Evolutionary conservation across 2,329 filamentous ascomycete species (phyloP), one percentile per base, ranked within the genome.

Genomic region (Davidsoniella neocaledoniae): DNA sequence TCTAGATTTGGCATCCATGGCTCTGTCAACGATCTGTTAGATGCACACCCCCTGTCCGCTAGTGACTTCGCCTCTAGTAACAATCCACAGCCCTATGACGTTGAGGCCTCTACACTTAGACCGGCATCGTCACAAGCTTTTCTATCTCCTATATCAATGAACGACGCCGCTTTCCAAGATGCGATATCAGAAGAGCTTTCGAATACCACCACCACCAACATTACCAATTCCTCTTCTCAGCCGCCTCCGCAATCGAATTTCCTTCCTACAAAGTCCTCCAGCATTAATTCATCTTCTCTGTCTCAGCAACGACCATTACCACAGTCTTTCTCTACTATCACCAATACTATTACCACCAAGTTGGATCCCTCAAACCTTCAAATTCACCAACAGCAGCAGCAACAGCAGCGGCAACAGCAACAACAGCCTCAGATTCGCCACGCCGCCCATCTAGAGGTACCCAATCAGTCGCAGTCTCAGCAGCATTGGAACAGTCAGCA

Each of bases 111-210:
- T 43, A 38, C 39, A 29, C 41, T 38, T 25, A 39, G 21, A 42
- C 46, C 43, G 37, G 29, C 38, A 29, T 48, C 29, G 17, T 19
- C 19, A 36, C 44, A 49, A 16, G 44, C 46, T 26, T 52, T 52
- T 7, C 50, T 46, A 26, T 52, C 50, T 23, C 50, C 50, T 52
- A 52, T 52, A 52, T 52, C 50, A 40, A 52, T 52, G 39, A 44
- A n/a, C 14, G 29, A 39, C 10, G 50, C 45, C 50, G 29, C 50
- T 16, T 45, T 46, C 36, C 46, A 36, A 37, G 41, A 52, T 48
- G 46, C 4, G 4, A 40, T 19, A 14, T 29, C 21, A 21, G 9
- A 43, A 37, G 45, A 49, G 33, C 16, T 29, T 14, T 16, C 17
- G 16, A 40, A 50, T 12, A 29, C 46, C 10, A 52, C 23, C 29